Conservation (phyloP, 2,329 filamentous ascomycete genomes). For the Monosporascus cannonballus region DNA sequence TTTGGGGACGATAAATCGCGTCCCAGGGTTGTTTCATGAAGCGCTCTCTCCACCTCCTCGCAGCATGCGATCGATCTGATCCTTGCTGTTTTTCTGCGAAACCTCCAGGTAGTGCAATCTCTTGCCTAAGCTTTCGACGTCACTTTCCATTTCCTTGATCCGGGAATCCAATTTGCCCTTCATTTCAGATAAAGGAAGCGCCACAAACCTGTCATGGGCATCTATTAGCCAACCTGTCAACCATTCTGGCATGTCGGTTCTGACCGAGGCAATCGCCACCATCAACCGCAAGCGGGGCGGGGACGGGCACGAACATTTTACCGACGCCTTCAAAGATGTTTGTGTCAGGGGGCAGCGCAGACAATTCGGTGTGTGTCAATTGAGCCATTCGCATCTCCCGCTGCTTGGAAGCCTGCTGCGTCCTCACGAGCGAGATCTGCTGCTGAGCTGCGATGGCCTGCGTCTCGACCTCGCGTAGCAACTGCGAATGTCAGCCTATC, state of each 20-base stretch:
- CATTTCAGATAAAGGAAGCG: constrained; percentile 65
- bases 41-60: constrained; percentile 34
- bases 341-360: constrained; percentile 66
- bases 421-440: constrained; percentile 79
- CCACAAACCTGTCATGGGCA: constrained; percentile 67
- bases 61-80: constrained; percentile 87
- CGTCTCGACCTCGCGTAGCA: constrained; percentile 88
- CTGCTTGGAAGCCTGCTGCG: constrained; percentile 79
- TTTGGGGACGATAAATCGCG: too few species aligned
- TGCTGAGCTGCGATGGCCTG: constrained; percentile 86
- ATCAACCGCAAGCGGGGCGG: not conserved
- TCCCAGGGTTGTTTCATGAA: constrained; percentile 17
- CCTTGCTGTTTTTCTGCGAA: constrained; percentile 87
- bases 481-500: constrained; percentile 40
- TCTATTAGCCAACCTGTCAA: not conserved
- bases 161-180: constrained; percentile 71
- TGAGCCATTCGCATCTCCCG: constrained; percentile 84
- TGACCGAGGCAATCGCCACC: too few species aligned
- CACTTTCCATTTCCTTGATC: constrained; percentile 66
- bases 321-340: constrained; percentile 91
- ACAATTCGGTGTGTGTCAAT: constrained; percentile 77
- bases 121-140: constrained; percentile 78
- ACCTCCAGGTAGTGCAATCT: constrained; percentile 90
- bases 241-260: too few species aligned
- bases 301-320: constrained; percentile 69